A percentile compares a stretch with the other conserved stretches of the same genome.
Evolutionary conservation across 2,329 filamentous ascomycete species (phyloP).

Genomic region (Apiospora pterosperma): DNA sequence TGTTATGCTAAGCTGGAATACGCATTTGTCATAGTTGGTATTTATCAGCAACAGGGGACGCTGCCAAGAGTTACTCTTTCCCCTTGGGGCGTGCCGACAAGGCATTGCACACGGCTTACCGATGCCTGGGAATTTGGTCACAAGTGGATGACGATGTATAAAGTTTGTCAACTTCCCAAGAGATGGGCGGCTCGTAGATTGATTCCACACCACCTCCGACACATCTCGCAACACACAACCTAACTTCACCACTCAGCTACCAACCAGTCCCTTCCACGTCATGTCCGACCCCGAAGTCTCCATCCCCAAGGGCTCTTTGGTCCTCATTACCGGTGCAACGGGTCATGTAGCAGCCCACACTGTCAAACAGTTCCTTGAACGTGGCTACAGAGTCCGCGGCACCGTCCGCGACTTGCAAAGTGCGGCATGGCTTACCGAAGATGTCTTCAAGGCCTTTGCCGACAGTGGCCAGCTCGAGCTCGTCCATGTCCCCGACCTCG

Average conservation of each 20-base stretch:
- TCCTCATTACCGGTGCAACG: constrained; percentile 44
- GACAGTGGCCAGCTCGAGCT: constrained; percentile 31
- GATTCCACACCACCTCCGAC: not conserved
- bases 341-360: constrained; percentile 43
- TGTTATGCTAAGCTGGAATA: too few species aligned
- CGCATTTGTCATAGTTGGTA: too few species aligned
- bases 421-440: constrained; percentile 31
- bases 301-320: constrained; percentile 25
- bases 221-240: not conserved
- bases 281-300: not conserved
- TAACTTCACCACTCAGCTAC: not conserved
- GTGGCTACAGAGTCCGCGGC: constrained; percentile 41
- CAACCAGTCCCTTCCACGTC: not conserved
- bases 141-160: not conserved
- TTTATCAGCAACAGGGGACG: not conserved
- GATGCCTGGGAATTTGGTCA: not conserved
- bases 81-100: not conserved
- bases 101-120: not conserved
- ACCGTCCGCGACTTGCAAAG: constrained; percentile 34
- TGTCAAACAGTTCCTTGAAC: constrained; percentile 34
- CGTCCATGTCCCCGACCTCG: constrained; percentile 34
- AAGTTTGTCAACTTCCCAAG: not conserved
- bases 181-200: not conserved
- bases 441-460: constrained; percentile 26
- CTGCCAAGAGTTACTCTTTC: constrained; percentile 1